A percentile compares a stretch with the other conserved stretches of the same genome.
These are phyloP conservation scores for Pseudogymnoascus pannorum DNA, from an alignment of 2,329 filamentous ascomycete species.

Conservation along the genomic window DNA sequence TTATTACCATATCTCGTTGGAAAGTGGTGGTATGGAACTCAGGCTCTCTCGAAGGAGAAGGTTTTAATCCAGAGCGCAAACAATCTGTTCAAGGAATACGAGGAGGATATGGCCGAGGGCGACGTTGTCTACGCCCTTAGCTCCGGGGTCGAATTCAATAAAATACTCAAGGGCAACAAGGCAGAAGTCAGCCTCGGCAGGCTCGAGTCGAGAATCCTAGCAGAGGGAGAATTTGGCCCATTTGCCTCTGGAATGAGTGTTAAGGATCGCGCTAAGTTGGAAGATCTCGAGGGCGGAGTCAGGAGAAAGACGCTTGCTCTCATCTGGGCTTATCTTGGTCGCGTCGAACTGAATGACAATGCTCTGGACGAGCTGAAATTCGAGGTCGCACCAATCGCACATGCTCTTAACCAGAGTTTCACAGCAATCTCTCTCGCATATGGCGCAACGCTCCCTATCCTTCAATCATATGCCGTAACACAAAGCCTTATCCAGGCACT, in stretches of 20 bases:
- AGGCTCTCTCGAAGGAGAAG: constrained; percentile 86
- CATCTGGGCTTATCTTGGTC: constrained; percentile 90
- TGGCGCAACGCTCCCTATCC: constrained; percentile 71
- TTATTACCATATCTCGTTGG: constrained; percentile 88
- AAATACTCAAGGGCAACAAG: constrained; percentile 67
- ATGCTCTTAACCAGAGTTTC: constrained; percentile 79
- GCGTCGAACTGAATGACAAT: constrained; percentile 74
- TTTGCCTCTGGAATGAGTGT: constrained; percentile 53
- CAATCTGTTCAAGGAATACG: constrained; percentile 88
- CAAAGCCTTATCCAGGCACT: constrained; percentile 89
- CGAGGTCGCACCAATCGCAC: constrained; percentile 79
- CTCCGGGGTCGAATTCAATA: constrained; percentile 76
- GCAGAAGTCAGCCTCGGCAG: constrained; percentile 74
- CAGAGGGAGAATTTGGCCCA: constrained; percentile 45
- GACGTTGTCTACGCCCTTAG: constrained; percentile 76
- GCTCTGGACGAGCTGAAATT: constrained; percentile 79
- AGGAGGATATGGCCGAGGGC: constrained; percentile 72
- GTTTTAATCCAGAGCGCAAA: constrained; percentile 90
- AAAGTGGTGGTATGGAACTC: constrained; percentile 98
- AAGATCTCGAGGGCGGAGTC: constrained; percentile 70
- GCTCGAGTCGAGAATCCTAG: constrained; percentile 73
- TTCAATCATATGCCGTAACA: constrained; percentile 72
- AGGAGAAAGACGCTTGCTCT: constrained; percentile 82
- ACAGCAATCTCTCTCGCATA: constrained; percentile 82
- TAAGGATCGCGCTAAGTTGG: constrained; percentile 70